Evolutionary conservation across 306 rosid species (phyloP), one percentile per base, ranked within the genome.

Genomic region (Spatholobus suberectus): DNA sequence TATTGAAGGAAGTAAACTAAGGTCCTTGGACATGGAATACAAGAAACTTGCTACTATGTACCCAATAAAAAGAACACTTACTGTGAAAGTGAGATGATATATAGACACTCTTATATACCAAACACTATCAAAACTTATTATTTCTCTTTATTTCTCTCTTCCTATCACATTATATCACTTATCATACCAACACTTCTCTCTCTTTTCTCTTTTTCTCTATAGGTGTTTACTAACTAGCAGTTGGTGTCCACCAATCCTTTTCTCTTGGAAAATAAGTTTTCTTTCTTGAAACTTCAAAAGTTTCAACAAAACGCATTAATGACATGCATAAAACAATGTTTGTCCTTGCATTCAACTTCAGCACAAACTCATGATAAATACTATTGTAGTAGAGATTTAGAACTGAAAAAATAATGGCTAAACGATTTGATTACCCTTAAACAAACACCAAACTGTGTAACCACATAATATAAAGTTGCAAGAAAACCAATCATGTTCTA

Each of bases 401-500:
- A 43, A 15, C 51, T 44, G 52, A 29, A 49, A 18, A 58, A 29
- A 5, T 23, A 47, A 38, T 9, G 34, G 58, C 17, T 14, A 43
- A 69, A 29, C 41, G 54, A 63, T 62, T 78, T 63, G 37, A 63
- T 43, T 65, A 34, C 38, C 67, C 26, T 47, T 46, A 46, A 46
- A 67, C 47, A 26, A 13, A 2, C 23, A 47, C 46, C 75, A 67
- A 47, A 35, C 23, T 5, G 32, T 65, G 66, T 20, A 73, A 77
- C 55, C 69, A 6, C 44, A 2, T 63, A 5, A 23, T 29, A 62
- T 61, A 47, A 62, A 61, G 47, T 75, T 15, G 21, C 63, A 71
- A 20, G 57, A 73, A 66, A 52, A 73, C 67, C 65, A 81, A 66
- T 80, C 72, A 29, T 44, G 47, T 43, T 61, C 38, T 35, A 44